These are phyloP conservation scores for Metschnikowia matae DNA, from an alignment of 805 yeast species.

Conservation along the genomic window DNA sequence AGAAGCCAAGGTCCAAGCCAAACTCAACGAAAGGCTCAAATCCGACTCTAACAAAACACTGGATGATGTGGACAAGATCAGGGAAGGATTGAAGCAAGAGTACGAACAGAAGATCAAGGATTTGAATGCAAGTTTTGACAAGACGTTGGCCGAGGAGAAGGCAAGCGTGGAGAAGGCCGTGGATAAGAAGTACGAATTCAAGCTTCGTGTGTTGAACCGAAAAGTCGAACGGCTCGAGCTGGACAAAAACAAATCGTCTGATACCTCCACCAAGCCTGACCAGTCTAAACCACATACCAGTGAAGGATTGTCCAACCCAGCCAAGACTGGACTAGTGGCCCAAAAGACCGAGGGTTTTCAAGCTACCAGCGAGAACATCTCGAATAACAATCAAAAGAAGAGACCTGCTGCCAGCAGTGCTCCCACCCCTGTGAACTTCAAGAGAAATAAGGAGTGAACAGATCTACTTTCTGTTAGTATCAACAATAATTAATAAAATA, in stretches of 20 bases:
- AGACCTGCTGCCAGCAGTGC: background rate
- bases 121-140: constrained; percentile 22
- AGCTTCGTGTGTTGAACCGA: constrained; percentile 50
- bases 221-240: constrained; percentile 49
- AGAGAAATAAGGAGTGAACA: constrained; percentile 2
- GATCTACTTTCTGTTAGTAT: no score
- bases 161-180: constrained; percentile 47
- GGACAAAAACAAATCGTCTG: constrained; percentile 3
- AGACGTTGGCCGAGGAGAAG: constrained; percentile 18
- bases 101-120: constrained; percentile 19
- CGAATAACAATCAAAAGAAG: constrained; percentile 1
- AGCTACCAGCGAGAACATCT: background rate
- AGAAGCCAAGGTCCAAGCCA: constrained; percentile 6
- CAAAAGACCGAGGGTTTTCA: constrained; percentile 5
- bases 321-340: background rate
- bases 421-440: constrained; percentile 5
- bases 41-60: background rate
- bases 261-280: background rate
- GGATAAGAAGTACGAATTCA: constrained; percentile 56
- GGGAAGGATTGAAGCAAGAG: constrained; percentile 16
- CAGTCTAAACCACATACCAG: background rate
- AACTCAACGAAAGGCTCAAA: constrained; percentile 19
- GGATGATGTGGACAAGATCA: constrained; percentile 1
- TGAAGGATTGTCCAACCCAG: background rate
- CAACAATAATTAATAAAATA: no score